These are phyloP conservation scores for Trametes polyzona DNA, from an alignment of 1,284 basidiomycete genomes.

Conservation along the genomic window DNA sequence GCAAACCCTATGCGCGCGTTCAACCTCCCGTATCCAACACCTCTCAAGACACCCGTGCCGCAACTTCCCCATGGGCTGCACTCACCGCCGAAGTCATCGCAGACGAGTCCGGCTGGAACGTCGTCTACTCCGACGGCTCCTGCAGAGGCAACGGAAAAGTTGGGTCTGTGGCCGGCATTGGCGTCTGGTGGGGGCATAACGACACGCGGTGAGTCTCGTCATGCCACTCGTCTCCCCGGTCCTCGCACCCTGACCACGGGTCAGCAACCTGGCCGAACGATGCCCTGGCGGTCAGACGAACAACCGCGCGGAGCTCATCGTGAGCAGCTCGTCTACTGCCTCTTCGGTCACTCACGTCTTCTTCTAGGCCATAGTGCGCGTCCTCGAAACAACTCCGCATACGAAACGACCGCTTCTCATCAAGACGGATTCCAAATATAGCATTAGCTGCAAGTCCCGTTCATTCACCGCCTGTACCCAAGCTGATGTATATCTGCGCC, in stretches of 20 bases:
- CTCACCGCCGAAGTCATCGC: constrained; percentile 19
- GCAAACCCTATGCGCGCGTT: constrained; percentile 10
- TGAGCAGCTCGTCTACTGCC: constrained; percentile 43
- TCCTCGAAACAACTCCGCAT: constrained; percentile 67
- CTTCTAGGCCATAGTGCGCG: constrained; percentile 71
- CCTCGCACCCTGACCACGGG: constrained; percentile 3
- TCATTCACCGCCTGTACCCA: too few relatives aligned
- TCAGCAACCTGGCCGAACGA: constrained; percentile 75
- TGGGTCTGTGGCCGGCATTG: constrained; percentile 67
- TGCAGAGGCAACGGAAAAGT: constrained; percentile 74
- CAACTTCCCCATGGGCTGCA: constrained; percentile 13
- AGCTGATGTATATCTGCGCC: background rate
- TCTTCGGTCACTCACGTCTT: background rate
- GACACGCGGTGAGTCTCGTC: constrained; percentile 54
- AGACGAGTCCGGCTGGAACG: constrained; percentile 39
- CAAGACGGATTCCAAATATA: constrained; percentile 79
- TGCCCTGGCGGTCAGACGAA: constrained; percentile 87
- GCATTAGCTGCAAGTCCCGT: constrained; percentile 60
- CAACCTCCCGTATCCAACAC: background rate
- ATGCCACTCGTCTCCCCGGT: background rate
- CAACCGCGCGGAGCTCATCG: constrained; percentile 86
- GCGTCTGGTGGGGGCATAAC: constrained; percentile 74
- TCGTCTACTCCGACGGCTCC: constrained; percentile 83
- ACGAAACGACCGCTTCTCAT: constrained; percentile 61
- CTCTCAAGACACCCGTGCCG: background rate